Base-by-base conservation (phyloP, 768 basidiomycete genomes). In the Leccinum broughii region DNA sequence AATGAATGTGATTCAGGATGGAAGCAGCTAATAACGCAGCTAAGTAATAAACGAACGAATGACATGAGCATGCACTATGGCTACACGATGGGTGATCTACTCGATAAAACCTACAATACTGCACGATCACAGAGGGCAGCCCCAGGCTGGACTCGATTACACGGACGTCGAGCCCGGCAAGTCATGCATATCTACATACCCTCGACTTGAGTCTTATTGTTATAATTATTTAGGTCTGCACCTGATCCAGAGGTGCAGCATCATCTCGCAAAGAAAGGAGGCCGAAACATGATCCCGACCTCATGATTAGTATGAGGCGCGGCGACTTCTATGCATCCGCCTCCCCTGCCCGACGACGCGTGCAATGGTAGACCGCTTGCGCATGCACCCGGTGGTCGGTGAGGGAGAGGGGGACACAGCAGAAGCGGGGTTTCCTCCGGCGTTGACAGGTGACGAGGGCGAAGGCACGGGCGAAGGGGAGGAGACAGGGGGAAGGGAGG, bases 291-390 rank as follows among this genome's bases (percentile, higher is more conserved):
- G 4, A 7, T 9, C 3, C 34, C 37, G 22, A 3, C 22, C n/a
- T 24, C 24, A 44, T 32, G 14, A 22, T 63, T 15, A 70, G 51
- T 69, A 65, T 3, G 58, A 48, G 8, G 41, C 20, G 20, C 61
- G 59, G 17, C 63, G 68, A 13, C 68, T 60, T 35, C 51, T 61
- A 53, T 70, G 63, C 58, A 65, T 67, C 35, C 68, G 59, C 56
- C 57, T 60, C 11, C 17, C n/a, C 7, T 55, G 24, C 32, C 46
- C 57, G 37, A 30, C 13, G 49, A 26, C 1, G 35, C n/a, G 60
- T 14, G 54, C 24, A 2, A n/a, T 26, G 6, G 26, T 1, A n/a
- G 68, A 57, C 2, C 61, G 68, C 52, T 67, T 70, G 24, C 17
- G 17, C 46, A 6, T 54, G 46, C 68, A 68, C 8, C 62, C 62